Evolutionary conservation across 768 basidiomycete species (phyloP).

Genomic region (Auricularia cornea): DNA sequence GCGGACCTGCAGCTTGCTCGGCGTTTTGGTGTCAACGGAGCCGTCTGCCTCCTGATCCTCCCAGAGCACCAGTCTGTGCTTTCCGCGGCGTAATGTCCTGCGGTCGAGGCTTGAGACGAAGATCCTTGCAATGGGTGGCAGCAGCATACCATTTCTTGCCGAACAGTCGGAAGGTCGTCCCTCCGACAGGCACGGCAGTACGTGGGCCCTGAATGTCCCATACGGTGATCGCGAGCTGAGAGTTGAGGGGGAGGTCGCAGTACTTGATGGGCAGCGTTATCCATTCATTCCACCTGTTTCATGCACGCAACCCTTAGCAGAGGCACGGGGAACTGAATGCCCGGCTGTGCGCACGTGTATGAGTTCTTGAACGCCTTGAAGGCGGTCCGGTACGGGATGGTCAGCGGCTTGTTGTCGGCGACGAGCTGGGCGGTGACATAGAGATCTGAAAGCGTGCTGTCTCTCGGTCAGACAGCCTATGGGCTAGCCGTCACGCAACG

Average conservation of each 20-base stretch:
- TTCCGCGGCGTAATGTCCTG: constrained; percentile 85
- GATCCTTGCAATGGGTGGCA: background rate
- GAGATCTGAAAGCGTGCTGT: constrained; percentile 81
- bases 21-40: constrained; percentile 69
- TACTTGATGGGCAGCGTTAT: constrained; percentile 87
- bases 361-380: constrained; percentile 86
- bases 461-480: constrained; percentile 14
- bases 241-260: constrained; percentile 81
- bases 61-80: constrained; percentile 84
- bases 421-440: constrained; percentile 89
- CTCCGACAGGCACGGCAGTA: constrained; percentile 75
- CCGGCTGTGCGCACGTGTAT: constrained; percentile 47
- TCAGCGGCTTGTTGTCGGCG: constrained; percentile 88
- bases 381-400: constrained; percentile 83
- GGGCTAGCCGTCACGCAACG: constrained; percentile 18
- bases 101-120: background rate
- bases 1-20: constrained; percentile 68
- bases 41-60: constrained; percentile 80
- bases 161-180: constrained; percentile 84
- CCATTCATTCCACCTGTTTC: constrained; percentile 87
- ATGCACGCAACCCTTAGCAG: background rate
- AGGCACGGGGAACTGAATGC: background rate
- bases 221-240: constrained; percentile 88
- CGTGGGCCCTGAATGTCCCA: constrained; percentile 91
- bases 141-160: constrained; percentile 77